Evolutionary conservation across 129 eudicot species (phyloP).

Genomic region (Flaveria linearis): DNA sequence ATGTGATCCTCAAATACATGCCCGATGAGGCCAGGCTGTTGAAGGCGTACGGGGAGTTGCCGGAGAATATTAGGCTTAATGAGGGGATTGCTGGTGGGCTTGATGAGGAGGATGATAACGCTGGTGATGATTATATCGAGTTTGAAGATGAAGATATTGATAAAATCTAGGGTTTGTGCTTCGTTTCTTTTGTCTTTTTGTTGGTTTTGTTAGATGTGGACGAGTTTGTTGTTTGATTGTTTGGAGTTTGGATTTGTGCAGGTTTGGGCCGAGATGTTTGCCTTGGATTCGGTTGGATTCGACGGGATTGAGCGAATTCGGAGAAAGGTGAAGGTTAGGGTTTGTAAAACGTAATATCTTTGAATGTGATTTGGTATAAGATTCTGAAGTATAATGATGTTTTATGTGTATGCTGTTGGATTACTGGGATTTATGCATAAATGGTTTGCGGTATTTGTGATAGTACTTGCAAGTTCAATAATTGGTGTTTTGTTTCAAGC

Average conservation of each 20-base stretch:
- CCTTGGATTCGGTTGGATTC: background rate
- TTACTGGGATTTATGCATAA: background rate
- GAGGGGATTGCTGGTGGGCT: conserved; percentile 70
- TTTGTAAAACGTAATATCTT: conserved; percentile 5
- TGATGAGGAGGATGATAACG: conserved; percentile 79
- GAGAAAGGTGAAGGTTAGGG: conserved; percentile 17
- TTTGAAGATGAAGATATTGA: conserved; percentile 96
- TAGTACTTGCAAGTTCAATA: conserved; percentile 6
- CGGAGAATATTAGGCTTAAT: conserved; percentile 73
- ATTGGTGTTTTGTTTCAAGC: background rate
- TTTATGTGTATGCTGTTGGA: conserved; percentile 22
- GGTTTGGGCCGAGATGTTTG: background rate
- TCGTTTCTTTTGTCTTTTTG: background rate
- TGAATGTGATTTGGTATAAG: conserved; percentile 19
- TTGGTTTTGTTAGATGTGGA: background rate
- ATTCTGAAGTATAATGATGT: conserved; percentile 2
- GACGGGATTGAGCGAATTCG: background rate
- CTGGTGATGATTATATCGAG: conserved; percentile 80
- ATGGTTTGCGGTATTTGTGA: conserved; percentile 11
- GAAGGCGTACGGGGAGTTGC: conserved; percentile 91
- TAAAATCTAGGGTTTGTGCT: conserved; percentile 52
- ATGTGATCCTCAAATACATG: conserved; percentile 88
- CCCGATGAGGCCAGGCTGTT: conserved; percentile 85
- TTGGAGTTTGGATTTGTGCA: background rate
- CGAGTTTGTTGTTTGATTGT: background rate